Conservation (phyloP, 306 rosid species). For the Albizia julibrissin region DNA sequence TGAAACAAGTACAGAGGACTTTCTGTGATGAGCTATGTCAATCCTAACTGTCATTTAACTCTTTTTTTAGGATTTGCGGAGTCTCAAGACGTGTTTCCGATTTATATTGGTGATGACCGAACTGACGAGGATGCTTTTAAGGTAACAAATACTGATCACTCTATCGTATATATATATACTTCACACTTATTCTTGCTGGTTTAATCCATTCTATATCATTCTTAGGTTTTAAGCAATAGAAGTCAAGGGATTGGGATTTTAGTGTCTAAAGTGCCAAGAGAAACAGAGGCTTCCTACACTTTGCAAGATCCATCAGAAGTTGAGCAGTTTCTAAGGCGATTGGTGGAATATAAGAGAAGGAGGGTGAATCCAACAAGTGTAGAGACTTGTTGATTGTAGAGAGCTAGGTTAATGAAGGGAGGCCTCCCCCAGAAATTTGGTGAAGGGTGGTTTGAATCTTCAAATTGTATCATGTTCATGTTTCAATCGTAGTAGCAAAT, state of each 20-base stretch:
- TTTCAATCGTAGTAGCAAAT: neutral
- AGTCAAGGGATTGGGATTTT: constrained; percentile 90
- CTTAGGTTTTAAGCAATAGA: constrained; percentile 66
- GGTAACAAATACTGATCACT: constrained; percentile 43
- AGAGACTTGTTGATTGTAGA: constrained; percentile 34
- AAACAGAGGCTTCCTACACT: constrained; percentile 83
- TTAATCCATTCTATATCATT: neutral
- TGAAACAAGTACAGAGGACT: neutral
- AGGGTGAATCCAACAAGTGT: constrained; percentile 31
- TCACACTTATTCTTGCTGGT: neutral
- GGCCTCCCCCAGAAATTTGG: neutral
- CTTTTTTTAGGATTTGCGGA: constrained; percentile 59
- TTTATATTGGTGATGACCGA: constrained; percentile 91
- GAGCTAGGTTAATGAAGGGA: constrained; percentile 1
- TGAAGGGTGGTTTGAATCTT: neutral
- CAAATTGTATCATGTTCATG: neutral
- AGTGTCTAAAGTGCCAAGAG: constrained; percentile 79
- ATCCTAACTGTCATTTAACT: neutral
- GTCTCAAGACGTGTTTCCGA: constrained; percentile 69
- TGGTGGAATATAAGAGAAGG: constrained; percentile 74
- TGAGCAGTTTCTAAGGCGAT: constrained; percentile 70
- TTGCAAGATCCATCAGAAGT: constrained; percentile 95
- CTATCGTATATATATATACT: neutral
- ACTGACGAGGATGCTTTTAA: constrained; percentile 96
- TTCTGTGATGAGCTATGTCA: neutral